A percentile compares a stretch with the other conserved stretches of the same genome.
These are phyloP conservation scores for Colletotrichum tofieldiae DNA, from an alignment of 2,329 filamentous ascomycete species.

Conservation along the genomic window DNA sequence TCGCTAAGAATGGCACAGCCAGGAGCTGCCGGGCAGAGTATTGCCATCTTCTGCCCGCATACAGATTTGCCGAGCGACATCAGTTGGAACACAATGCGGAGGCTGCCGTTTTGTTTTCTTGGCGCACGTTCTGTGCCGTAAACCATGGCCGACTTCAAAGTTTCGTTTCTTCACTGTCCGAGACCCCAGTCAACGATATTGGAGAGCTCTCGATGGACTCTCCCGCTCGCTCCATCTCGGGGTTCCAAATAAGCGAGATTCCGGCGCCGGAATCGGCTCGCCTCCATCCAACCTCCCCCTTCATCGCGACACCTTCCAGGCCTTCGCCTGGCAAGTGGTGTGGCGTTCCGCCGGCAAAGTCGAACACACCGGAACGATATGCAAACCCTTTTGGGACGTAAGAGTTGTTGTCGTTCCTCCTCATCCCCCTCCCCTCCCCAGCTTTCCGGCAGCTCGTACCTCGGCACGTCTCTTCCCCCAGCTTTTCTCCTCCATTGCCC, in stretches of 20 bases:
- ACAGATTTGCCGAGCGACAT: not conserved
- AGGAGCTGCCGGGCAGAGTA: not conserved
- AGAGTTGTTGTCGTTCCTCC: conserved; percentile 17
- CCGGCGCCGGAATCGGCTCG: conserved; percentile 11
- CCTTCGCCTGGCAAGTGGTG: conserved; percentile 1
- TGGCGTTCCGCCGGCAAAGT: conserved; percentile 1
- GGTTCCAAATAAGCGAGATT: conserved; percentile 11
- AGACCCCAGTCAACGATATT: not conserved
- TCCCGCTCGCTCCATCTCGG: conserved; percentile 8
- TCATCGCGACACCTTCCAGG: not conserved
- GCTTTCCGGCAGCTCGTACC: not conserved
- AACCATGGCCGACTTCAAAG: not conserved
- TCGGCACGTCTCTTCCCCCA: conserved; percentile 19
- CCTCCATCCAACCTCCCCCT: not conserved
- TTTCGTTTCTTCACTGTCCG: not conserved
- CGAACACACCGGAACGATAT: conserved; percentile 24
- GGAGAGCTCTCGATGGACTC: not conserved
- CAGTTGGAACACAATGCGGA: not conserved
- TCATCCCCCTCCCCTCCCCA: not conserved
- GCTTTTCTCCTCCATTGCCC: conserved; percentile 14
- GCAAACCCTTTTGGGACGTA: conserved; percentile 32
- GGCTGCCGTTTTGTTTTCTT: not conserved
- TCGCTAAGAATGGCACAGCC: not conserved
- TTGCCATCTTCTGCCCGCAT: not conserved
- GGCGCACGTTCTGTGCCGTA: conserved; percentile 5